Base-by-base conservation (phyloP, 140 eudicot species). In the Flaveria floridana region DNA sequence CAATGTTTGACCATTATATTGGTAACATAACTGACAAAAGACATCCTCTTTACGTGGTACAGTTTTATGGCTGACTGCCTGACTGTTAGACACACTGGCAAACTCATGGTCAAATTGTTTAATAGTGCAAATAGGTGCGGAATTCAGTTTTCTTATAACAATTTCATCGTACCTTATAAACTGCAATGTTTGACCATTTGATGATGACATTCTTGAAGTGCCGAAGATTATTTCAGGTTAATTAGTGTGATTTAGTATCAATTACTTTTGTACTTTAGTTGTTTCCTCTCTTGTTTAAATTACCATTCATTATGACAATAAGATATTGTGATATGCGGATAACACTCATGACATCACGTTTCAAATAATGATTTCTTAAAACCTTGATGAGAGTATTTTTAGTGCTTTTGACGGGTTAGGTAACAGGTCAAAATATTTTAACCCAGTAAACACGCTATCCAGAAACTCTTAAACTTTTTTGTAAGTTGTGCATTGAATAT, bases 351-450 rank as follows among this genome's bases (percentile, higher is more conserved):
- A 5, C 41, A 56, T 18, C 13, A 18, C 39, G n/a, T 23, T 21
- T 58, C 65, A 23, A 15, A 11, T 58, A 58, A 58, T 58, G 65
- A 58, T 26, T 25, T 26, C 44, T 9, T 62, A 62, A 62, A 62
- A 25, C 19, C 19, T 53, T 28, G 65, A 58, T 62, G 42, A 26
- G 68, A 62, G 15, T 12, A 25, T 62, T 62, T 25, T 61, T 34
- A 34, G 41, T 34, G 6, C 41, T 34, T 5, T 34, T 6, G 68
- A 62, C 1, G 1, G 44, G 41, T 28, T 62, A 21, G 37, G 65
- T 23, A 58, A 58, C 16, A 14, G 16, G 39, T 58, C 65, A 26
- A 62, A 61, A 25, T 61, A 23, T 25, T 13, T 25, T 61, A 61
- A 16, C 42, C 67, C 15, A 3, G 55, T 8, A 58, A 21, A 61